Base-by-base conservation (phyloP, 768 basidiomycete genomes). In the Termitomyces sp. region DNA sequence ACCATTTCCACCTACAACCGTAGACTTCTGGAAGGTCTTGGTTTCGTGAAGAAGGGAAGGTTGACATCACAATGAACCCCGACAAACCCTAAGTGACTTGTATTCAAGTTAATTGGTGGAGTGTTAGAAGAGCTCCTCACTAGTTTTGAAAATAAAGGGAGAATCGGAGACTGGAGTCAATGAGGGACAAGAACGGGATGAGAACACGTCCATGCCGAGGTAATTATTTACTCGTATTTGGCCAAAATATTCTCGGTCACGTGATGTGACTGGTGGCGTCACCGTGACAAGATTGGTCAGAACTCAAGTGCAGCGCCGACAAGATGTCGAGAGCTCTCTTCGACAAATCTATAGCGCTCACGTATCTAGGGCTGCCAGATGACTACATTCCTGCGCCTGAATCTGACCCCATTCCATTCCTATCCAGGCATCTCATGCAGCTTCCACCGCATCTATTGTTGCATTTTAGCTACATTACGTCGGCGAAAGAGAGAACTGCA, bases 361-460 rank as follows among this genome's bases (percentile, higher is more conserved):
- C 65, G 6, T 83, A 81, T 65, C 74, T 94, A 11, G 83, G 79
- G 8, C 77, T 92, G 25, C 77, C 85, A 19, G 59, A 64, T 0
- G 77, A 81, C 61, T 85, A 87, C 64, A 65, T 69, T 28, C 90
- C 89, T 0, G 81, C 79, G 19, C 91, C 90, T 12, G 67, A 71
- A 27, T 61, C 65, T 5, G 75, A 79, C 10, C 84, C 91, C 0
- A 71, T 89, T 52, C 71, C 76, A 2, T 94, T 94, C 68, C 78
- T 94, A 54, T 67, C 64, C 9, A 75, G 70, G 58, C 79, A 90
- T 70, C 60, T 91, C 14, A 66, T 72, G 28, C 69, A 85, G 45
- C 79, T 92, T 3, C 90, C 90, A n/a, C 83, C 84, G 4, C 78
- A 90, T 64, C 66, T 90, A 28, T 72, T 83, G 44, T 52, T 66